These are phyloP conservation scores for Calamus simplicifolius DNA, from an alignment of 176 grass and related monocot genomes.

Conservation along the genomic window DNA sequence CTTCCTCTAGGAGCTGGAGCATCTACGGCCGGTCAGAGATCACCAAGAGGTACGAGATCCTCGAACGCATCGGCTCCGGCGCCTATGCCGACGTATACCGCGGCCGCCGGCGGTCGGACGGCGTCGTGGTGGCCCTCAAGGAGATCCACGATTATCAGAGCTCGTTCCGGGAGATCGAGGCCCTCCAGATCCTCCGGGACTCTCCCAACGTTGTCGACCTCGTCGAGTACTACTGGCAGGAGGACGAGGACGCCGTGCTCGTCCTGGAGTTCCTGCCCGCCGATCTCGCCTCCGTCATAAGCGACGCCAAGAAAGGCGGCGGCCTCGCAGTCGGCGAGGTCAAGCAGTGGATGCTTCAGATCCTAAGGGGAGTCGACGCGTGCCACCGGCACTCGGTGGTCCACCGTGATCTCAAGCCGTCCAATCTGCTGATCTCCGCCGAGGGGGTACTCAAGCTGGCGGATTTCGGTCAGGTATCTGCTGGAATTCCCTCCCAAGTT, in stretches of 20 bases:
- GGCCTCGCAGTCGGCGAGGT: slow-evolving; percentile 31
- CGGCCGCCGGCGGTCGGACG: slow-evolving; percentile 72
- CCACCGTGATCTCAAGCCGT: slow-evolving; percentile 88
- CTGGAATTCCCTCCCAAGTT: too few relatives aligned
- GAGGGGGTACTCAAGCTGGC: slow-evolving; percentile 68
- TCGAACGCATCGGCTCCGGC: slow-evolving; percentile 69
- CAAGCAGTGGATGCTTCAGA: slow-evolving; percentile 89
- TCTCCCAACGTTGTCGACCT: slow-evolving; percentile 54
- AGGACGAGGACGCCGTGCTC: slow-evolving; percentile 59
- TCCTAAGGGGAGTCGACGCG: slow-evolving; percentile 56
- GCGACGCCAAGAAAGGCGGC: slow-evolving; percentile 26
- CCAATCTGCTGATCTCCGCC: slow-evolving; percentile 80
- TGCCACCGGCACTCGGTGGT: slow-evolving; percentile 63
- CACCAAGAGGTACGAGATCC: slow-evolving; percentile 62
- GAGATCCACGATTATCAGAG: slow-evolving; percentile 84
- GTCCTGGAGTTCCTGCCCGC: slow-evolving; percentile 80
- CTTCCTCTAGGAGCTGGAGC: slow-evolving; percentile 64
- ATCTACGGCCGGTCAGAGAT: slow-evolving; percentile 72
- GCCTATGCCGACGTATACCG: slow-evolving; percentile 94
- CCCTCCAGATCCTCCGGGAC: slow-evolving; percentile 37
- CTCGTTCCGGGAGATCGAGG: slow-evolving; percentile 71
- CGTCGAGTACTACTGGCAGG: slow-evolving; percentile 64
- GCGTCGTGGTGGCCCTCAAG: slow-evolving; percentile 65
- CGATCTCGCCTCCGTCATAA: slow-evolving; percentile 48
- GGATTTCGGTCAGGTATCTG: slow-evolving; percentile 82